phyloP scores from a whole-genome alignment of 164 flowering plant species.

The Euptelea pleiosperma region DNA sequence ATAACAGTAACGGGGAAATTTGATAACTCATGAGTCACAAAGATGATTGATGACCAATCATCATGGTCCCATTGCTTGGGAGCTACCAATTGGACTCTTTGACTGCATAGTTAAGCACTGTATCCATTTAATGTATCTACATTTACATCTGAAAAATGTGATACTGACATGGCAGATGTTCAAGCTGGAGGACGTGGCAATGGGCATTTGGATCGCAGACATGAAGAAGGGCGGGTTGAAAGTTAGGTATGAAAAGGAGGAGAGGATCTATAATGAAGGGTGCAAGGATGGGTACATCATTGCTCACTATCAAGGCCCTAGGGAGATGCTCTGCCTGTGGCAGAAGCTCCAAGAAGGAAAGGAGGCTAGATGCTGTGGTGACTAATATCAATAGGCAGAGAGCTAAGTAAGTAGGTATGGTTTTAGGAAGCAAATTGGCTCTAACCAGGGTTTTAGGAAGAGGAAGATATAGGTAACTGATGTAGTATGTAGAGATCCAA shows the following conservation, averaged over 20 bases:
- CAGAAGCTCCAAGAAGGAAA: slow-evolving; percentile 68
- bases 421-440: too few species aligned
- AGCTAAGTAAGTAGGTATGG: too few species aligned
- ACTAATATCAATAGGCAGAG: slow-evolving; percentile 7
- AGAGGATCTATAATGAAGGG: slow-evolving; percentile 61
- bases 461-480: too few species aligned
- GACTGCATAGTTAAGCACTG: too few species aligned
- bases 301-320: slow-evolving; percentile 92
- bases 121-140: not conserved
- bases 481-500: too few species aligned
- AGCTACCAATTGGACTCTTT: too few species aligned
- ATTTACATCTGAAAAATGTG: not conserved
- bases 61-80: too few species aligned
- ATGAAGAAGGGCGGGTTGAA: slow-evolving; percentile 66
- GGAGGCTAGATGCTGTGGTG: slow-evolving; percentile 57
- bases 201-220: slow-evolving; percentile 97
- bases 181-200: slow-evolving; percentile 97
- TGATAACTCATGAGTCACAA: too few species aligned
- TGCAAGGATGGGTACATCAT: slow-evolving; percentile 83
- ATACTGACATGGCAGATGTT: slow-evolving; percentile 67
- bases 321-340: slow-evolving; percentile 95
- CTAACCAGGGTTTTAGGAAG: not conserved
- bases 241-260: slow-evolving; percentile 69
- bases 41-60: too few species aligned
- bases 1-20: too few species aligned